phyloP scores from a whole-genome alignment of 2,329 filamentous ascomycete genomes.

The Epichloe elymi region DNA sequence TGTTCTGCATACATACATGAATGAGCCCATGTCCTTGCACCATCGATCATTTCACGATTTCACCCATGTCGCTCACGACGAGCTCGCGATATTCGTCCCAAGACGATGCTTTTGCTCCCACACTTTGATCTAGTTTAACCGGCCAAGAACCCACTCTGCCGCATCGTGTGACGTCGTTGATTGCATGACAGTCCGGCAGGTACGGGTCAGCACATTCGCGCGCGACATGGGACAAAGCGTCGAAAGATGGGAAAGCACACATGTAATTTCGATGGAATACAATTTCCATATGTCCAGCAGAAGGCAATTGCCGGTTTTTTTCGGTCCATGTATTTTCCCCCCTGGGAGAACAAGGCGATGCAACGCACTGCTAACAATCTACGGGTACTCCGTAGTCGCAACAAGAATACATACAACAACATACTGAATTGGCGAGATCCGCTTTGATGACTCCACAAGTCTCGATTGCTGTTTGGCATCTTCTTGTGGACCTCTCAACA shows the following conservation, averaged over 20 bases:
- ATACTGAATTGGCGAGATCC: neutral
- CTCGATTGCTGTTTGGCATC: too few species aligned
- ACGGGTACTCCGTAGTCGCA: neutral
- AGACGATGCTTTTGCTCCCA: neutral
- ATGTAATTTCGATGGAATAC: neutral
- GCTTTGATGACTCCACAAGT: neutral
- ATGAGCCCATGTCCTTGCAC: neutral
- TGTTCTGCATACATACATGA: neutral
- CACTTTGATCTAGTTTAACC: neutral
- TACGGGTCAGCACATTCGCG: neutral
- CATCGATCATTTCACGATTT: neutral
- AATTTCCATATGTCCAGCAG: neutral
- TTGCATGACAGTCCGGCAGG: neutral
- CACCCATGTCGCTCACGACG: neutral
- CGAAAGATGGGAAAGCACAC: neutral
- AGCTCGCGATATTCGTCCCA: neutral
- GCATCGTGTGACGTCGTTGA: neutral
- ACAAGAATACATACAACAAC: neutral
- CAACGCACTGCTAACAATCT: too few species aligned
- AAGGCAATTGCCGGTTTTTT: neutral
- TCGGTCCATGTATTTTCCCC: neutral
- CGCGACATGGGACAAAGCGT: neutral
- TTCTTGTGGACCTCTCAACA: neutral
- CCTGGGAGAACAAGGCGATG: neutral
- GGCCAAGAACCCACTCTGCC: neutral